Evolutionary conservation across 1,139 yeast genomes (phyloP).

Genomic region (Saccharomyces hybrid): DNA sequence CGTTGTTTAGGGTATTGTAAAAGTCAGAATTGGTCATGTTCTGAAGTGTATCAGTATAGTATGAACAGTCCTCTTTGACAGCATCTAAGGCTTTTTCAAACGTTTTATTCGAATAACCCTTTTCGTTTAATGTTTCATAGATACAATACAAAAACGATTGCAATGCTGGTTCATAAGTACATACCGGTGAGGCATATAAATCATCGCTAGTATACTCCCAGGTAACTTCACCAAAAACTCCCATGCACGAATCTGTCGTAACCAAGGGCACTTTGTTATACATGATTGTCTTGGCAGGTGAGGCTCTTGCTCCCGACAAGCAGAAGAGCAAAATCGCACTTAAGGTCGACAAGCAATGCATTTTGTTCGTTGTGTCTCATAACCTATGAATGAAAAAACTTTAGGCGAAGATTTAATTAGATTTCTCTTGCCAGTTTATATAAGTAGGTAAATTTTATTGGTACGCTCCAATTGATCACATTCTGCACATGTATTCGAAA

Average conservation of each 20-base stretch:
- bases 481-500: not conserved
- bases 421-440: not conserved
- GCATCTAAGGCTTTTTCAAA: constrained; percentile 13
- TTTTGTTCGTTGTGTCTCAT: not conserved
- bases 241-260: not conserved
- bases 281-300: not conserved
- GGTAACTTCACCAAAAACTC: not conserved
- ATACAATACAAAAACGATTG: constrained; percentile 18
- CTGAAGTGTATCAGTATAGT: constrained; percentile 2
- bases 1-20: constrained; percentile 12
- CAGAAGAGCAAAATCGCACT: not conserved
- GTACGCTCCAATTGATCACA: not conserved
- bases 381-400: not conserved
- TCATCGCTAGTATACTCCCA: not conserved
- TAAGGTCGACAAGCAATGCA: not conserved
- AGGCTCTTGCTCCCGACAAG: not conserved
- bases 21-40: constrained; percentile 10
- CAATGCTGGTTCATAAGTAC: constrained; percentile 20
- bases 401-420: not conserved
- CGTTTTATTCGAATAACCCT: not conserved
- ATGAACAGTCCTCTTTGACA: constrained; percentile 9
- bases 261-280: not conserved
- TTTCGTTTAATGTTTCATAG: constrained; percentile 11
- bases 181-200: constrained; percentile 5
- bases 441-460: not conserved